phyloP scores from a whole-genome alignment of 768 basidiomycete genomes.

The Trametes coccinea region DNA sequence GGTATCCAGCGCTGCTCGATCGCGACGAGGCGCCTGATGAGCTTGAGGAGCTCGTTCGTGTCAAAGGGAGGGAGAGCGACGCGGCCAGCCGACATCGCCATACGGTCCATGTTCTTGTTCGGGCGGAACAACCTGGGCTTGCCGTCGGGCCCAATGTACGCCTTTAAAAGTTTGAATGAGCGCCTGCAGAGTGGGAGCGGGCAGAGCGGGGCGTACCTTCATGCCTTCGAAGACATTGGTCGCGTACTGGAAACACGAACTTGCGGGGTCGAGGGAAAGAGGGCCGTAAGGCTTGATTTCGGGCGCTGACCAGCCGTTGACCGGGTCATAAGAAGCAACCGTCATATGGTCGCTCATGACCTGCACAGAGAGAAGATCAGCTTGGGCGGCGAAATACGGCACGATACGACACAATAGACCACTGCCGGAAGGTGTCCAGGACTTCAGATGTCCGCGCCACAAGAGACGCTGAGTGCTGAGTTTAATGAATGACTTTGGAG shows the following conservation, averaged over 20 bases:
- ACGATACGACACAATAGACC: too few relatives aligned
- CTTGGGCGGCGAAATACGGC: too few relatives aligned
- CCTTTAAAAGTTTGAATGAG: conserved; percentile 38
- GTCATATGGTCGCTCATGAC: conserved; percentile 82
- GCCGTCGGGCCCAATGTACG: conserved; percentile 72
- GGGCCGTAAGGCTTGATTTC: conserved; percentile 73
- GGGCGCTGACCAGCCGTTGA: conserved; percentile 67
- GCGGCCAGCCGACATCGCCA: conserved; percentile 67
- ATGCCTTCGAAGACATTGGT: conserved; percentile 62
- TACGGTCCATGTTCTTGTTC: conserved; percentile 80
- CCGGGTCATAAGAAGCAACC: conserved; percentile 59
- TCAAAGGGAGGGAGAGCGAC: conserved; percentile 67
- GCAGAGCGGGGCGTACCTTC: conserved; percentile 47
- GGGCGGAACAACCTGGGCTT: conserved; percentile 80
- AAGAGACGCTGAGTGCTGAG: too few relatives aligned
- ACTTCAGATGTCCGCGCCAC: too few relatives aligned
- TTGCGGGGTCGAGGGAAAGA: conserved; percentile 55
- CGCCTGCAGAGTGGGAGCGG: background rate
- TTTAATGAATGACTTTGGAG: too few relatives aligned
- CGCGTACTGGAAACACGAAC: conserved; percentile 64
- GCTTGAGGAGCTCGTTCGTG: conserved; percentile 45
- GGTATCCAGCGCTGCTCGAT: conserved; percentile 90
- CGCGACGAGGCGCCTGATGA: conserved; percentile 65
- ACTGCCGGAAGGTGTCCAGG: too few relatives aligned
- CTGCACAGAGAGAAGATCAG: conserved; percentile 31